These are phyloP conservation scores for Phytophthora sansomeana DNA, from an alignment of 352 stramenopile species.

Conservation along the genomic window DNA sequence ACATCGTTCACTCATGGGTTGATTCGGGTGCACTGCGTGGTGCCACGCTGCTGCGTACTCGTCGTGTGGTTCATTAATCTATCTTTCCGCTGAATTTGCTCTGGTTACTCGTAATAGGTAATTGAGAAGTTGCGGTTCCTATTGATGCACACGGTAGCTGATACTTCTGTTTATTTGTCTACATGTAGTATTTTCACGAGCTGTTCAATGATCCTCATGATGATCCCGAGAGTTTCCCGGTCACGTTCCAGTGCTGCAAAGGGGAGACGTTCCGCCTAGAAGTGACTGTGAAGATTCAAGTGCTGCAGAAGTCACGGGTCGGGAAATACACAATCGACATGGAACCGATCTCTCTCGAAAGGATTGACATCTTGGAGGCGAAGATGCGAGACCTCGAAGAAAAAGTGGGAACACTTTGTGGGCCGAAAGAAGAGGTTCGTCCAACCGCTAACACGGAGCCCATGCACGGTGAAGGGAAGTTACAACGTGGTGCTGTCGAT, in stretches of 20 bases:
- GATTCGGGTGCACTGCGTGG: no score
- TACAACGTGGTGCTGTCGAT: no score
- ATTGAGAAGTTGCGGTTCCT: no score
- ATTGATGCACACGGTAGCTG: background rate
- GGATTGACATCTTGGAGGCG: conserved; percentile 1
- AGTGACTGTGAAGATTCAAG: conserved; percentile 15
- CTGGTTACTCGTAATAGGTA: no score
- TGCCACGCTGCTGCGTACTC: no score
- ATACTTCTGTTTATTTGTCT: background rate
- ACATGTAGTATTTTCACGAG: conserved; percentile 24
- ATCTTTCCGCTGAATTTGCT: no score
- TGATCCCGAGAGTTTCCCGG: background rate
- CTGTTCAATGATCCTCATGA: conserved; percentile 2
- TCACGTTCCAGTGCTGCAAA: conserved; percentile 9
- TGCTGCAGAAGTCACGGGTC: background rate
- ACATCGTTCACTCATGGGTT: no score
- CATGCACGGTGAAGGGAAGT: background rate
- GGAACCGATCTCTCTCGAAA: conserved; percentile 1
- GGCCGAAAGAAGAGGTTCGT: no score
- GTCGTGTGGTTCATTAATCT: no score
- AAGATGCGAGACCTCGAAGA: background rate
- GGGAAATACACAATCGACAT: conserved; percentile 14
- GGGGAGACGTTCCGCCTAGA: background rate
- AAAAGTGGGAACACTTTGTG: background rate
- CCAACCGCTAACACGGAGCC: background rate